Conservation (phyloP, 169 alveolate genomes). For the Amoebophrya sp. region DNA sequence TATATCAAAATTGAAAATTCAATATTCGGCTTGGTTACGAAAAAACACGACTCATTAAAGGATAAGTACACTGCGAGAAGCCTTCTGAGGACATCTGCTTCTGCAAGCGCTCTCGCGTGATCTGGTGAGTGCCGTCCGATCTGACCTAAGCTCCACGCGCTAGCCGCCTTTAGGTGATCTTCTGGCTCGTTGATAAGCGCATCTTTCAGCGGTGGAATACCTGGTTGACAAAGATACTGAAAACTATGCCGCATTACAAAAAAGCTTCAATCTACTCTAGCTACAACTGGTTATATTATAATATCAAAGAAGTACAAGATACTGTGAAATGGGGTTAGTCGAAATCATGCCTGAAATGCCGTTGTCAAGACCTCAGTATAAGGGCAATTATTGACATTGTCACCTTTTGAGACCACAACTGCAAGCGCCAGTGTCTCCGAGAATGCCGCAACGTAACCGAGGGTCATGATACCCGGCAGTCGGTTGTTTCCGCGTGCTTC, state of each 20-base stretch:
- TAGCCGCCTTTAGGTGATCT: conserved; percentile 77
- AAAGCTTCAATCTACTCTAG: background rate
- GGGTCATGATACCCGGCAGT: conserved; percentile 87
- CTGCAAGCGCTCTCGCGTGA: conserved; percentile 85
- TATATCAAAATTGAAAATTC: too few species aligned
- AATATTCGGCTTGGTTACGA: too few species aligned
- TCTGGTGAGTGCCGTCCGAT: conserved; percentile 85
- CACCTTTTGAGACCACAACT: conserved; percentile 75
- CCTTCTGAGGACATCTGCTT: conserved; percentile 73
- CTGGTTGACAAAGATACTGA: conserved; percentile 39
- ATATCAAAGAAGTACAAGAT: background rate
- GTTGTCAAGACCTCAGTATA: too few species aligned
- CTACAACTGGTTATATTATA: background rate
- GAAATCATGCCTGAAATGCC: too few species aligned
- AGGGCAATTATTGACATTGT: too few species aligned
- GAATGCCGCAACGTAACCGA: conserved; percentile 85
- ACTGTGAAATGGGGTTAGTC: too few species aligned
- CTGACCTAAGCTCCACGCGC: conserved; percentile 77
- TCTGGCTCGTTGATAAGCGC: conserved; percentile 84
- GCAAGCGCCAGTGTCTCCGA: conserved; percentile 86
- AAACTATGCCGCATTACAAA: background rate
- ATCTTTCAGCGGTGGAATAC: conserved; percentile 83
- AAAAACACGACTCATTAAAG: too few species aligned
- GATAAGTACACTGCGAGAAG: background rate
- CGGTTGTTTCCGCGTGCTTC: conserved; percentile 78